Evolutionary conservation across 1,284 basidiomycete genomes (phyloP), one percentile per base, ranked within the genome.

Genomic region (Ganoderma multipileum): DNA sequence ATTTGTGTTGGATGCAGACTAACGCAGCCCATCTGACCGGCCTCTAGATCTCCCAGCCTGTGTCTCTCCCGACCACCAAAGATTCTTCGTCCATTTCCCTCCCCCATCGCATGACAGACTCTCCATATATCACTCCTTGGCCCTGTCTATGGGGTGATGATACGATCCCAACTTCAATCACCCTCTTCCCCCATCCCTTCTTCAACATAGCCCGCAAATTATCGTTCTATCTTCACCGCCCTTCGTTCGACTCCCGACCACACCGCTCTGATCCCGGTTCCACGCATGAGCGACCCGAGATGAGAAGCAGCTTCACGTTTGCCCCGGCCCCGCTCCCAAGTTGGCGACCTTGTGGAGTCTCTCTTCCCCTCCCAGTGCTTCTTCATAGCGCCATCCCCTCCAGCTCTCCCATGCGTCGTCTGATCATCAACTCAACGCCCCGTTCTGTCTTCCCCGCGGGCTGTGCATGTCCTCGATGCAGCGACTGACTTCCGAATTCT

Each of bases 341-440:
- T 39, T 38, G 66, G 66, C 26, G 68, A 69, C 67, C 52, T 64
- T 39, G 67, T 66, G 41, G 64, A 47, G 50, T 33, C 44, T 47
- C 28, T 59, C 9, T 28, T 38, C 30, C 61, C 41, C 58, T 33
- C 4, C 33, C 33, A 33, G 33, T 1, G 33, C 54, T 60, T 61
- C 30, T 41, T 38, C 26, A 44, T 50, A 55, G 52, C 28, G 28
- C 52, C 41, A 55, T 42, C 59, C 44, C 58, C 18, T 38, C 20
- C 60, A 50, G 23, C 41, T 58, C 41, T 58, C 50, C 39, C 33
- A 26, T 36, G 57, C 64, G 42, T 47, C 52, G 5, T 3, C 44
- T 60, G 63, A 67, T 69, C 61, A 71, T 67, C 70, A 69, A 62
- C 63, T 39, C 63, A 69, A 69, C 67, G 62, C n/a, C 59, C 70